phyloP scores from a whole-genome alignment of 495 filamentous ascomycete genomes.

The Penicillium goetzii region DNA sequence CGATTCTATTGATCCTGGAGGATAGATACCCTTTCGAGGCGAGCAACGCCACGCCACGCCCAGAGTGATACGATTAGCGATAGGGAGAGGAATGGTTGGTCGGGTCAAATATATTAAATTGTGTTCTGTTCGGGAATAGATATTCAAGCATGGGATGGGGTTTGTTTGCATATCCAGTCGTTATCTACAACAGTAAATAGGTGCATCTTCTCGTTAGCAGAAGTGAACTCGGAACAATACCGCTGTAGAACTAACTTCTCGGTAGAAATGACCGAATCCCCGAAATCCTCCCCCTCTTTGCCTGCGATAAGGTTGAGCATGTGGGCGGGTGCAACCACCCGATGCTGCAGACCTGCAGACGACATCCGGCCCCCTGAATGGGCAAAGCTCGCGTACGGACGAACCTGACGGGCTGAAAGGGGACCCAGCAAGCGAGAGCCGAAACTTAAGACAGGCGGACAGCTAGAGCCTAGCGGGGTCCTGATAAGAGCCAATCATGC shows the following conservation, averaged over 20 bases:
- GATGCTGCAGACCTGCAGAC: not conserved
- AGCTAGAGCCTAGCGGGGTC: not conserved
- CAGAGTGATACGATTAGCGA: not conserved
- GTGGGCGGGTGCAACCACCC: not conserved
- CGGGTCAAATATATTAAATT: not conserved
- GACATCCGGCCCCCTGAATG: not conserved
- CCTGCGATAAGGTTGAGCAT: constrained; percentile 1
- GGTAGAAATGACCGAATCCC: not conserved
- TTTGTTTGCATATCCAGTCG: not conserved
- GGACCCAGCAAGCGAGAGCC: constrained; percentile 2
- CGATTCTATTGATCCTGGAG: constrained; percentile 1
- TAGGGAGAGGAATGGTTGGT: not conserved
- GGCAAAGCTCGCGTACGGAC: not conserved
- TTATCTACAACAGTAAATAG: not conserved
- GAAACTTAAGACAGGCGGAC: not conserved
- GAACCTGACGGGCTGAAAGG: not conserved
- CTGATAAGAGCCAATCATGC: constrained; percentile 12
- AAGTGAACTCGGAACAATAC: no score
- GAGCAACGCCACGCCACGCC: not conserved
- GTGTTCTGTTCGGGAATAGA: not conserved
- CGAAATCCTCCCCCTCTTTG: not conserved
- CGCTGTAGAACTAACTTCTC: not conserved
- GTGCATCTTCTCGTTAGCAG: no score
- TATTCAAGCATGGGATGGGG: not conserved
- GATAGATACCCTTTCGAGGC: not conserved